Base-by-base conservation (phyloP, 1,284 basidiomycete species). In the Vanrija sp. region DNA sequence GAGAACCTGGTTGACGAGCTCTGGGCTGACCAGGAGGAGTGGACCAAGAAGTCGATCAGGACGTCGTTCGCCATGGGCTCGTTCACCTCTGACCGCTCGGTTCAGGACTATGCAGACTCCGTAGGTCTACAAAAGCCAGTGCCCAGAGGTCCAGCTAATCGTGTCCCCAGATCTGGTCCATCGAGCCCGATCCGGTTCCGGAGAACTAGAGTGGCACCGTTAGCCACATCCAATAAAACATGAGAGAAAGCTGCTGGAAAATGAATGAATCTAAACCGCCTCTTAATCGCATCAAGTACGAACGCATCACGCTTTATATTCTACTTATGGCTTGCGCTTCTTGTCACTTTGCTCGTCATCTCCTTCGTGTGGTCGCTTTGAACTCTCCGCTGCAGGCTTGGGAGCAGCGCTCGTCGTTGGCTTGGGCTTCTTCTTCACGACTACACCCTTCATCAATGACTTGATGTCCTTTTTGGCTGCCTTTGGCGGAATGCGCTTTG, bases 21-120 rank as follows among this genome's bases (percentile, higher is more conserved):
- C 2, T 95, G 90, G 78, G 78, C 80, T 42, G 86, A 93, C 70
- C 84, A 82, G 56, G 83, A 85, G 1, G 87, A 87, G 64, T 96
- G 93, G 93, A 83, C 86, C 75, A 89, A 90, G 80, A 94, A 93
- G 80, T 88, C 87, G 28, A 93, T 94, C 73, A 77, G 83, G 49
- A 92, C 89, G 5, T 84, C 86, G 0, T 88, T 69, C 62, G 71
- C 89, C 84, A 95, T 94, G 91, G 91, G 91, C 75, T 91, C 92
- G 73, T 95, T 95, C 80, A 90, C 89, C 73, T 90, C 88, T 43
- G 92, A 95, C 72, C 83, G 92, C 54, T 89, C 89, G 3, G 92
- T 94, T 67, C 84, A 86, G 65, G 88, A 91, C 73, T 94, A 94
- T 65, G 91, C 90, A 10, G 78, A 79, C 67, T 76, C 75, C 48